Conservation (phyloP, 345 rosid species). For the Salix brachista region DNA sequence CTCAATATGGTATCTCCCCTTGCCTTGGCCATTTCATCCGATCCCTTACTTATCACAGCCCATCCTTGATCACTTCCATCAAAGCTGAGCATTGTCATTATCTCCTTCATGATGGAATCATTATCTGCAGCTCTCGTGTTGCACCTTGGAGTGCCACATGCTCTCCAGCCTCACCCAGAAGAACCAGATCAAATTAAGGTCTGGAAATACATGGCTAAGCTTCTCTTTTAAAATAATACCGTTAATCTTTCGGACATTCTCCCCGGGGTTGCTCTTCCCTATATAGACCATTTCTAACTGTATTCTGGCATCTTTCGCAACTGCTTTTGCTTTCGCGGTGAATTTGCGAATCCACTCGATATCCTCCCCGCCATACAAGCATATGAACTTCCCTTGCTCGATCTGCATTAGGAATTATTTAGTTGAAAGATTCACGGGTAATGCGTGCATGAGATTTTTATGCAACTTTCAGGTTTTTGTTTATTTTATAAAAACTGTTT, state of each 20-base stretch:
- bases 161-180: conserved; percentile 61
- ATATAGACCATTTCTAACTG: conserved; percentile 60
- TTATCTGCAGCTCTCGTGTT: conserved; percentile 32
- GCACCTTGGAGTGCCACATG: conserved; percentile 65
- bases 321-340: conserved; percentile 29
- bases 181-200: conserved; percentile 46
- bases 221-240: conserved; percentile 30
- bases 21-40: conserved; percentile 39
- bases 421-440: neutral
- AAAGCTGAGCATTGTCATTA: conserved; percentile 48
- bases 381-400: conserved; percentile 39
- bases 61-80: conserved; percentile 58
- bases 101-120: conserved; percentile 50
- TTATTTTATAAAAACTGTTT: neutral
- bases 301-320: conserved; percentile 40
- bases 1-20: conserved; percentile 24
- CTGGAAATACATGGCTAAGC: conserved; percentile 39
- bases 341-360: conserved; percentile 60
- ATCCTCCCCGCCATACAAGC: conserved; percentile 78
- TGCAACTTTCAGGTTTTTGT: neutral
- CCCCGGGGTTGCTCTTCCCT: conserved; percentile 62
- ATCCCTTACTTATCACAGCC: conserved; percentile 43
- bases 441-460: neutral
- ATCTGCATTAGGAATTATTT: conserved; percentile 8
- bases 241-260: conserved; percentile 38